Evolutionary conservation across 345 rosid genomes (phyloP), one percentile per base, ranked within the genome.

Genomic region (Corchorus capsularis): DNA sequence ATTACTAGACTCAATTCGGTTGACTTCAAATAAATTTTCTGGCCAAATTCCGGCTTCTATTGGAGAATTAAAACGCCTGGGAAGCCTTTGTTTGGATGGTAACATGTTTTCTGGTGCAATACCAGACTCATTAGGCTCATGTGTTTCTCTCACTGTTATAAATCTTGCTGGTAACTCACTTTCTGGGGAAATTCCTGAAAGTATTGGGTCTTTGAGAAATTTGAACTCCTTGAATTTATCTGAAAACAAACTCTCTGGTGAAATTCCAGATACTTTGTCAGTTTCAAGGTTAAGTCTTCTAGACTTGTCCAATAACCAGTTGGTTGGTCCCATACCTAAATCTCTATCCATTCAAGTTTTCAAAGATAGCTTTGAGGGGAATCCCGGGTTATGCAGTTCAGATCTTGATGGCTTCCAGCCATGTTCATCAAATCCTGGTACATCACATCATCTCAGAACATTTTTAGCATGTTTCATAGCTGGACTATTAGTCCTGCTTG

Each of bases 141-240:
- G 94, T 46, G 72, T 63, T 17, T 85, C 92, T 50, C 83, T 94
- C 35, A 76, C 62, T 54, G 84, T 74, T 47, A 71, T 94, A 22
- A 86, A 89, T 76, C 83, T 94, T 56, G 86, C 94, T 52, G 82
- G 75, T 22, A 94, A 94, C 80, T 84, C 79, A 27, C 75, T 94
- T 59, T 83, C 92, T 0, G 95, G 96, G 12, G 39, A 83, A 53
- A 91, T 94, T 74, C 98, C 98, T 0, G 85, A 78, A 15, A 76
- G 81, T 75, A 78, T 94, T 15, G 87, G 91, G 19, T 80, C 76
- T 32, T 72, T 93, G 66, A 79, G 65, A 37, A 78, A 79, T 56
- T 66, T 94, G 70, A 91, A 90, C 73, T 88, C 92, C 75, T 80
- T 94, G 76, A 91, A 94, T 80, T 82, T 94, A 13, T 94, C 97